phyloP scores from a whole-genome alignment of 805 yeast genomes.

The Saturnispora mendoncae region DNA sequence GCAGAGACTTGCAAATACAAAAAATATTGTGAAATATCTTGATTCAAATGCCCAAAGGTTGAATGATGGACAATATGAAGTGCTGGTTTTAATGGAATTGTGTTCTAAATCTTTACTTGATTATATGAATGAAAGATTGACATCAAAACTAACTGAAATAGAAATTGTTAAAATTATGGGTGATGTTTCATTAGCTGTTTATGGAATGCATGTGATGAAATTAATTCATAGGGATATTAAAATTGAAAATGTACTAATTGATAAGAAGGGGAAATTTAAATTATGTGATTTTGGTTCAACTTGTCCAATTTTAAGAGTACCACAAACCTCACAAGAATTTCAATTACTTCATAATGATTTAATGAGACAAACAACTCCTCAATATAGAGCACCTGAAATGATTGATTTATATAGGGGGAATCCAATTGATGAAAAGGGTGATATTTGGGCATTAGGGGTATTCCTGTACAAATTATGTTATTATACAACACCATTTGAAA shows the following conservation, averaged over 20 bases:
- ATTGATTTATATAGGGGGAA: conserved; percentile 73
- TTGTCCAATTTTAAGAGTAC: conserved; percentile 60
- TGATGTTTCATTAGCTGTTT: conserved; percentile 71
- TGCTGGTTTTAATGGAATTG: conserved; percentile 83
- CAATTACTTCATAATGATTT: conserved; percentile 76
- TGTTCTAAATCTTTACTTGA: conserved; percentile 84
- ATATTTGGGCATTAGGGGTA: conserved; percentile 95
- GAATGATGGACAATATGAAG: conserved; percentile 56
- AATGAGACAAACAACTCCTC: conserved; percentile 88
- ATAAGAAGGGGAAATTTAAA: conserved; percentile 59
- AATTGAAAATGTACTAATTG: conserved; percentile 87
- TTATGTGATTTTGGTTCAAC: conserved; percentile 94
- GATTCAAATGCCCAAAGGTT: conserved; percentile 91
- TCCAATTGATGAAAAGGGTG: conserved; percentile 86
- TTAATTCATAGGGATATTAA: conserved; percentile 89
- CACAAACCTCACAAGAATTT: conserved; percentile 64
- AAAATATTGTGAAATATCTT: conserved; percentile 78
- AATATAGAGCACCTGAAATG: conserved; percentile 95
- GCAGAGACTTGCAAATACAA: conserved; percentile 75
- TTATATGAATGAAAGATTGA: conserved; percentile 78
- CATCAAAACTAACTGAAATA: conserved; percentile 63
- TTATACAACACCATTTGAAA: conserved; percentile 92
- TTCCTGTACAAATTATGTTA: conserved; percentile 84
- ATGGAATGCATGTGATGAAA: conserved; percentile 74
- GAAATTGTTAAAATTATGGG: conserved; percentile 79